Evolutionary conservation across 2,329 filamentous ascomycete species (phyloP).

Genomic region (Mycogone perniciosa): DNA sequence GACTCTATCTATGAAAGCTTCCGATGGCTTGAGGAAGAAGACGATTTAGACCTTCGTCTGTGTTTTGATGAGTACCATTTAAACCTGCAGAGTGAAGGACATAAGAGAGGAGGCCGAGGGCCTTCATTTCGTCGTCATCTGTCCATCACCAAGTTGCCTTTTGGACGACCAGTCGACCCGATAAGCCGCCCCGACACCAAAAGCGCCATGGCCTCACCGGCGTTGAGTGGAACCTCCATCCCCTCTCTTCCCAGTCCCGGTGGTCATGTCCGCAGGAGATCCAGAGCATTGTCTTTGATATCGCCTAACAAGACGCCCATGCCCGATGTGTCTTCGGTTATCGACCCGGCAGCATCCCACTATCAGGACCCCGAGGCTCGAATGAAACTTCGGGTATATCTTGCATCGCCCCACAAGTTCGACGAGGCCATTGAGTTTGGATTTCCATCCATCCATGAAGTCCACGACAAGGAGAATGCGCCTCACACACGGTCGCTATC

Average conservation of each 20-base stretch:
- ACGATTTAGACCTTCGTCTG: slow-evolving; percentile 61
- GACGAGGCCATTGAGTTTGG: slow-evolving; percentile 93
- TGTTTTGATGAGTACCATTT: slow-evolving; percentile 65
- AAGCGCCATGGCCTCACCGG: slow-evolving; percentile 29
- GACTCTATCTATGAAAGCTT: slow-evolving; percentile 61
- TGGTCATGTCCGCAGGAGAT: slow-evolving; percentile 43
- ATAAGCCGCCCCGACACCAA: slow-evolving; percentile 42
- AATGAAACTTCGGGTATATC: slow-evolving; percentile 75
- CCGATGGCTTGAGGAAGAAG: slow-evolving; percentile 67
- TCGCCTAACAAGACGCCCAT: slow-evolving; percentile 36
- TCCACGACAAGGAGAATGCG: slow-evolving; percentile 25
- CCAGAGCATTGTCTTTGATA: slow-evolving; percentile 50
- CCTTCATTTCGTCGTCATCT: slow-evolving; percentile 64
- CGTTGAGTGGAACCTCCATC: slow-evolving; percentile 19
- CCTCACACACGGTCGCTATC: slow-evolving; percentile 19
- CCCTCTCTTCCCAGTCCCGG: slow-evolving; percentile 17
- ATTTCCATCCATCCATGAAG: slow-evolving; percentile 62
- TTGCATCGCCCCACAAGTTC: slow-evolving; percentile 88
- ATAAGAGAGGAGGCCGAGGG: slow-evolving; percentile 37
- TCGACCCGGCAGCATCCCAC: slow-evolving; percentile 70
- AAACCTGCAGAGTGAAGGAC: slow-evolving; percentile 35
- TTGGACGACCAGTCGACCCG: slow-evolving; percentile 48
- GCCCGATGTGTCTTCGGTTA: slow-evolving; percentile 24
- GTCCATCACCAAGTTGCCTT: slow-evolving; percentile 62
- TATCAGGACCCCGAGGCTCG: slow-evolving; percentile 88